Conservation (phyloP, 176 grass and related monocot genomes). For the Chloris gayana region DNA sequence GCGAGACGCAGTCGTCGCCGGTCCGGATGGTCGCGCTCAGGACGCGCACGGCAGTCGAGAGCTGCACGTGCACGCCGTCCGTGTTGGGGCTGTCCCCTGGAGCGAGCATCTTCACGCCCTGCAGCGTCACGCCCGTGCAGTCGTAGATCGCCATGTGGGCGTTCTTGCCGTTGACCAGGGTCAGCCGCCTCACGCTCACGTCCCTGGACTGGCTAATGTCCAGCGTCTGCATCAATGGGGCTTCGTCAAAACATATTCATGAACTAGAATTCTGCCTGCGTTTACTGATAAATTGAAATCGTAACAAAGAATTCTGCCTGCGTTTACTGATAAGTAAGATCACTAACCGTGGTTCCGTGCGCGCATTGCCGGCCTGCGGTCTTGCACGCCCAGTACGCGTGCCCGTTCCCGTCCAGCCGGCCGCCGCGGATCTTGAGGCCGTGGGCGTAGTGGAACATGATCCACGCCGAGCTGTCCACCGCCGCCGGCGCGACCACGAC, state of each 20-base stretch:
- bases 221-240: conserved; percentile 49
- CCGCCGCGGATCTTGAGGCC: conserved; percentile 57
- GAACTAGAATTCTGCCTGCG: no score
- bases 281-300: not conserved
- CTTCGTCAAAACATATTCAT: no score
- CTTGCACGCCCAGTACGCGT: conserved; percentile 61
- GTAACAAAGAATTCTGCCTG: no score
- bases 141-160: conserved; percentile 61
- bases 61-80: conserved; percentile 66
- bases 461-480: conserved; percentile 42
- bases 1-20: conserved; percentile 75
- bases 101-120: conserved; percentile 43
- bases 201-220: conserved; percentile 50
- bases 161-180: conserved; percentile 52
- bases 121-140: conserved; percentile 43
- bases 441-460: conserved; percentile 68
- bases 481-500: conserved; percentile 49
- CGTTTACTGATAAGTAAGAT: no score
- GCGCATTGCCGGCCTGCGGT: conserved; percentile 36
- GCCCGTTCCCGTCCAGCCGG: conserved; percentile 52
- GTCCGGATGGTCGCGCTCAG: conserved; percentile 37
- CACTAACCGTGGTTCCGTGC: conserved; percentile 43
- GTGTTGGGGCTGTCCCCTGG: conserved; percentile 74
- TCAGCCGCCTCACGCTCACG: conserved; percentile 41
- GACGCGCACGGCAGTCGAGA: conserved; percentile 49